Percentiles rank a stretch among this genome's conserved stretches.
These are phyloP conservation scores for Alternaria rosae DNA, from an alignment of 2,329 filamentous ascomycete genomes.

Conservation along the genomic window DNA sequence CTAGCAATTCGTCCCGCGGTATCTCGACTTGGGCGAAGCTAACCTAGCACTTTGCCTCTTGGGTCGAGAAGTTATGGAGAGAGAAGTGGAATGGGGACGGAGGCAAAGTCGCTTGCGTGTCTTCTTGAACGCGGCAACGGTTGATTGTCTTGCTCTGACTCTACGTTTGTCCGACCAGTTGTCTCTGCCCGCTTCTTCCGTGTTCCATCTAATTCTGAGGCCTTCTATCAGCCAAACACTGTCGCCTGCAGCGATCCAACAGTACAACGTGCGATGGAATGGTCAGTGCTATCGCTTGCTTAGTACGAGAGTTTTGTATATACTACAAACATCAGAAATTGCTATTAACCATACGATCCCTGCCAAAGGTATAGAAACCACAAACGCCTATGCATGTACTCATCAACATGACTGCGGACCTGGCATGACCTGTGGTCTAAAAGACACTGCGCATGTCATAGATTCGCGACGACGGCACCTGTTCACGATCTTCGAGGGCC, in stretches of 20 bases:
- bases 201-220: conserved; percentile 38
- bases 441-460: not conserved
- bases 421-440: not conserved
- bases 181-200: conserved; percentile 21
- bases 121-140: conserved; percentile 13
- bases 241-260: not conserved
- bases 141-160: conserved; percentile 30
- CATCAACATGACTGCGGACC: conserved; percentile 4
- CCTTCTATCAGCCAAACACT: not conserved
- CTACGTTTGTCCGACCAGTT: conserved; percentile 28
- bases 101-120: conserved; percentile 5
- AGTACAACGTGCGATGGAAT: not conserved
- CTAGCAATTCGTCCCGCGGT: conserved; percentile 22
- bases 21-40: conserved; percentile 6
- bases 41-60: not conserved
- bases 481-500: conserved; percentile 63
- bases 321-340: conserved; percentile 14
- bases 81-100: not conserved
- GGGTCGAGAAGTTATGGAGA: not conserved
- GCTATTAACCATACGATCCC: conserved; percentile 16
- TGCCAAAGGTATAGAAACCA: conserved; percentile 28
- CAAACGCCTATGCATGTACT: conserved; percentile 38
- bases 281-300: not conserved
- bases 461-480: not conserved
- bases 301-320: conserved; percentile 5